Conservation (phyloP, 441 rosid genomes). For the Francoa sonchifolia region DNA sequence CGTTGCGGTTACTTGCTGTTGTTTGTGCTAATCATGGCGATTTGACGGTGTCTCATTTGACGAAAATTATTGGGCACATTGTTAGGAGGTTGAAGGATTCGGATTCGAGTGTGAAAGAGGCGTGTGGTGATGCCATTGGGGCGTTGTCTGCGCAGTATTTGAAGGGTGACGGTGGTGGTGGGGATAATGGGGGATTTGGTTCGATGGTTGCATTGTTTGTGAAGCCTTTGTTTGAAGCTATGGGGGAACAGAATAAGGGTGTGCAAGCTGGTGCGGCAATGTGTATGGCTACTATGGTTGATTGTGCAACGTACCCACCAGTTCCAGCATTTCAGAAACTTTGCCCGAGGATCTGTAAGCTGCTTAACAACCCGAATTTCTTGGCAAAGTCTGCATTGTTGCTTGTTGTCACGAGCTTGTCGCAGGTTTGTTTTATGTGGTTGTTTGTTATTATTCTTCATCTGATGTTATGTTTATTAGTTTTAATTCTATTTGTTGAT, state of each 20-base stretch:
- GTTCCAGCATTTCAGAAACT: conserved; percentile 57
- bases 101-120: conserved; percentile 84
- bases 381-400: conserved; percentile 71
- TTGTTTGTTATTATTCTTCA: no score
- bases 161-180: conserved; percentile 32
- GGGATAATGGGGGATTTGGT: conserved; percentile 23
- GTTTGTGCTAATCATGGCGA: conserved; percentile 50
- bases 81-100: conserved; percentile 66
- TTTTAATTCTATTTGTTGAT: no score
- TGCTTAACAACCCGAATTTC: conserved; percentile 69
- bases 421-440: conserved; percentile 47
- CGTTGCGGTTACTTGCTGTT: conserved; percentile 54
- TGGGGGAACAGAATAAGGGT: conserved; percentile 90
- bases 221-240: conserved; percentile 80
- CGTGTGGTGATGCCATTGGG: conserved; percentile 77
- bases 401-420: conserved; percentile 62
- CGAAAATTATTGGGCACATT: conserved; percentile 56
- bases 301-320: conserved; percentile 51
- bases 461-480: no score
- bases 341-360: conserved; percentile 79
- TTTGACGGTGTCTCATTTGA: conserved; percentile 52
- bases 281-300: conserved; percentile 89
- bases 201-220: conserved; percentile 57
- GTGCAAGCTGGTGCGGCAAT: conserved; percentile 87
- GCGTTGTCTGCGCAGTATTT: conserved; percentile 54